Evolutionary conservation across 2,329 filamentous ascomycete genomes (phyloP).

Genomic region (Diaporthe citrichinensis): DNA sequence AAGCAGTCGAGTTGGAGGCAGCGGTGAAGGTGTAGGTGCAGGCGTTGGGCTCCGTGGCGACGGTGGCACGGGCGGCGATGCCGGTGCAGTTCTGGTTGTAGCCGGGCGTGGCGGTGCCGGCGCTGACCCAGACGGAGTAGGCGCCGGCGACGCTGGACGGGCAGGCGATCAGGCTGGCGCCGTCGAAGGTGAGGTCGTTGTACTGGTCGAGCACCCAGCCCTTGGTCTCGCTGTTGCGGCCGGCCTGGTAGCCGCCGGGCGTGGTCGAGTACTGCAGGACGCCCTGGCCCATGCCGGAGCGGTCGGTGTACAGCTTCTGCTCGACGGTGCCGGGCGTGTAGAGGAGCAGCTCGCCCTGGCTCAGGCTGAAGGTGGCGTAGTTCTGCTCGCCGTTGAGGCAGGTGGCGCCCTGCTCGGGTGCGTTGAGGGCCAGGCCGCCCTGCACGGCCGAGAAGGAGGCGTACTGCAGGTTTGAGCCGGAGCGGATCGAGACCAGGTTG

Average conservation of each 20-base stretch:
- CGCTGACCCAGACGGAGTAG: constrained; percentile 57
- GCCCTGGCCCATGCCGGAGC: constrained; percentile 72
- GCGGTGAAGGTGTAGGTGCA: constrained; percentile 34
- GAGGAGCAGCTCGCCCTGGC: constrained; percentile 62
- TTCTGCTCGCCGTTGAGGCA: constrained; percentile 59
- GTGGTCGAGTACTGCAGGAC: constrained; percentile 64
- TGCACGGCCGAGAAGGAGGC: constrained; percentile 59
- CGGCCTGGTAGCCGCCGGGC: constrained; percentile 53
- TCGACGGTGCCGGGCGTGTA: constrained; percentile 57
- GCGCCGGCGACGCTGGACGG: constrained; percentile 59
- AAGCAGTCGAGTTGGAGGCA: not conserved
- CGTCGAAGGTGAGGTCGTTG: constrained; percentile 62
- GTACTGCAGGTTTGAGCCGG: constrained; percentile 64
- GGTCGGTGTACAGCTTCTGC: constrained; percentile 68
- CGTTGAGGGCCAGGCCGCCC: constrained; percentile 60
- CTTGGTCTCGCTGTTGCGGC: constrained; percentile 59
- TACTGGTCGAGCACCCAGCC: constrained; percentile 61
- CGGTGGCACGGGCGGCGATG: constrained; percentile 48
- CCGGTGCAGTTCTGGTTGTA: constrained; percentile 55
- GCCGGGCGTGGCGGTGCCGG: constrained; percentile 52
- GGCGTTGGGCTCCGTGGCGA: not conserved
- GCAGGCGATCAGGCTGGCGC: constrained; percentile 65
- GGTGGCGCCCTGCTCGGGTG: constrained; percentile 60
- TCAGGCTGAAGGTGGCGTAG: constrained; percentile 65
- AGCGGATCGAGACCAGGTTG: constrained; percentile 63